Base-by-base conservation (phyloP, 2,329 filamentous ascomycete genomes). In the Penicillium janthinellum region DNA sequence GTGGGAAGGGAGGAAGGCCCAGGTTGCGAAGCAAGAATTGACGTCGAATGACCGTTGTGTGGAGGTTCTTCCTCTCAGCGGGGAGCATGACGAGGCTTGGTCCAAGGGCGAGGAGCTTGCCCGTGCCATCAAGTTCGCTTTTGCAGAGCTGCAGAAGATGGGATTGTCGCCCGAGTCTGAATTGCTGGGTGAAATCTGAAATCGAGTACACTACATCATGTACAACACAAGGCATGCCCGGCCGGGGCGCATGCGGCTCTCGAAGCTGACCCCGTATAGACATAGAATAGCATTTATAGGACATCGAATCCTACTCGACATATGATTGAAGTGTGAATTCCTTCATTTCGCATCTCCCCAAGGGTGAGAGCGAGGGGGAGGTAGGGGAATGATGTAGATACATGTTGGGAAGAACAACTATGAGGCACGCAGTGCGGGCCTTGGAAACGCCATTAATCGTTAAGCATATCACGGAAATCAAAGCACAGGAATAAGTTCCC, bases 21-120 rank as follows among this genome's bases (percentile, higher is more conserved):
- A 60, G 15, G 56, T 60, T 12, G 48, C 59, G 5, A 44, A 50
- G 47, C 45, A 60, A 22, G 61, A 60, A 22, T 15, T 63, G 25
- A 42, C 56, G 1, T 70, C 71, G 74, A 72, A 75, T 75, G 69
- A 71, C 76, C 77, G 70, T 53, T 57, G 65, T 68, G 73, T 79
- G 61, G 71, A 79, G 15, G 50, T 67, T 70, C 73, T 82, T 2
- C 38, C 71, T 2, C 65, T 81, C 34, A 63, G 68, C 31, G 78
- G 76, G 11, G 59, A 64, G 20, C 79, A 81, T 70, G 73, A 80
- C 62, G 76, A 78, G 17, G 70, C 77, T 8, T 81, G 78, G 78
- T 64, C 66, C 25, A 69, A 74, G 38, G 78, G 78, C 3, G 69
- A 71, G 17, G 76, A 77, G 59, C 63, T 81, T 63, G 78, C 76